Evolutionary conservation across 1,284 basidiomycete species (phyloP).

Genomic region (Austropuccinia psidii): DNA sequence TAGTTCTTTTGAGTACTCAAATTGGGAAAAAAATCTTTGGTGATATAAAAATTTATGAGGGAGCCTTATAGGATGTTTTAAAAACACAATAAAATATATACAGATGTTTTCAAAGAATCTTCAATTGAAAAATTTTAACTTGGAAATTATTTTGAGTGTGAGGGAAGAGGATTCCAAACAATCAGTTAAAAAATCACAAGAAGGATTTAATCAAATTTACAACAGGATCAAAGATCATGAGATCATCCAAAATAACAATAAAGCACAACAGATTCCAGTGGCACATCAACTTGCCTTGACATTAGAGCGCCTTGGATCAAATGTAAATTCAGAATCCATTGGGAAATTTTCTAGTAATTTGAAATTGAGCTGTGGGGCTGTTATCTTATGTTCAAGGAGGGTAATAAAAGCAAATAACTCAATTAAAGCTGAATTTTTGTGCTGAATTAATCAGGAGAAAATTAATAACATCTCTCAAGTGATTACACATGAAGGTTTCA

Average conservation of each 20-base stretch:
- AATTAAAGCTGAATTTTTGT: not conserved
- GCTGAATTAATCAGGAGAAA: not conserved
- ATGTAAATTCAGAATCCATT: not conserved
- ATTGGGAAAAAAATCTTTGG: too few relatives aligned
- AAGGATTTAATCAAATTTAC: not conserved
- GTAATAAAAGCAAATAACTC: not conserved
- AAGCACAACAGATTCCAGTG: not conserved
- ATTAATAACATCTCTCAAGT: not conserved
- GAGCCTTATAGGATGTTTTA: too few relatives aligned
- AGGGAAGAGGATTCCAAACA: not conserved
- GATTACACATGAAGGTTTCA: not conserved
- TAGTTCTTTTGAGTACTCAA: too few relatives aligned
- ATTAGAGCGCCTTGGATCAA: slow-evolving; percentile 1
- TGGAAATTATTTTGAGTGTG: not conserved
- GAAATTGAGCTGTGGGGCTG: not conserved
- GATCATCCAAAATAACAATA: not conserved
- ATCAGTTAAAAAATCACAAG: not conserved
- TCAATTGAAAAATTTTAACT: too few relatives aligned
- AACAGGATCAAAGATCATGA: not conserved
- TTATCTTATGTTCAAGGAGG: not conserved
- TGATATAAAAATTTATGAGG: too few relatives aligned
- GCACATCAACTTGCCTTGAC: slow-evolving; percentile 20
- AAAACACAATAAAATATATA: too few relatives aligned
- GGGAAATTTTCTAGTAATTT: not conserved
- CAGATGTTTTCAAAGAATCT: too few relatives aligned